Base-by-base conservation (phyloP, 345 rosid genomes). In the Rhodamnia argentea region DNA sequence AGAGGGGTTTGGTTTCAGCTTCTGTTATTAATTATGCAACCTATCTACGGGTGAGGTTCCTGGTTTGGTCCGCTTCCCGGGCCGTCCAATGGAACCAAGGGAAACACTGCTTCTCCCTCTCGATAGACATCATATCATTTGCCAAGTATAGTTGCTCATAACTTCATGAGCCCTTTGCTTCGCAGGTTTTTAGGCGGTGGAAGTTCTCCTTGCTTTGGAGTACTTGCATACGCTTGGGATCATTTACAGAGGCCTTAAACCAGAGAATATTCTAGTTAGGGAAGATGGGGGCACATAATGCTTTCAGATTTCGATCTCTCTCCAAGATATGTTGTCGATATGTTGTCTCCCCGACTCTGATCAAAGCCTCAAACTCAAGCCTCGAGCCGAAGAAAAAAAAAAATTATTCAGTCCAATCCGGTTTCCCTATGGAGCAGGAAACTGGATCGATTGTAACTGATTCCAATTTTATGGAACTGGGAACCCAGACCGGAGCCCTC, bases 231-330 rank as follows among this genome's bases (percentile, higher is more conserved):
- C 92, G 96, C 92, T 91, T 37, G 92, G 92, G 53, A 87, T 91
- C 82, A 89, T 91, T 6, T 91, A 91, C 84, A 85, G 90, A 2
- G 95, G 92, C 27, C 90, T 92, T 40, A 93, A 93, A 87, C 95
- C 93, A 13, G 95, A 93, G 89, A 92, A 92, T 74, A 93, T 93
- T 62, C 87, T 93, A 8, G 95, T 93, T 51, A 88, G 95, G 87
- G 94, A 90, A 44, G 94, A 93, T 82, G 94, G 95, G 47, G 94
- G n/a, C n/a, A 93, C 87, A 92, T 92, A 15, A 92, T 91, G 93
- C 93, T 93, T 83, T 92, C 93, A 1, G 95, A 93, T 84, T 93
- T 93, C 27, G 96, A 93, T 81, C 91, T 93, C 84, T 93, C 94
- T 54, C 90, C 89, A 51, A 75, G 89, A 82, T 86, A 86, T 29